A percentile compares a stretch with the other conserved stretches of the same genome.
Evolutionary conservation across 78 protist species (phyloP).

Genomic region (Capsaspora owczarzaki): DNA sequence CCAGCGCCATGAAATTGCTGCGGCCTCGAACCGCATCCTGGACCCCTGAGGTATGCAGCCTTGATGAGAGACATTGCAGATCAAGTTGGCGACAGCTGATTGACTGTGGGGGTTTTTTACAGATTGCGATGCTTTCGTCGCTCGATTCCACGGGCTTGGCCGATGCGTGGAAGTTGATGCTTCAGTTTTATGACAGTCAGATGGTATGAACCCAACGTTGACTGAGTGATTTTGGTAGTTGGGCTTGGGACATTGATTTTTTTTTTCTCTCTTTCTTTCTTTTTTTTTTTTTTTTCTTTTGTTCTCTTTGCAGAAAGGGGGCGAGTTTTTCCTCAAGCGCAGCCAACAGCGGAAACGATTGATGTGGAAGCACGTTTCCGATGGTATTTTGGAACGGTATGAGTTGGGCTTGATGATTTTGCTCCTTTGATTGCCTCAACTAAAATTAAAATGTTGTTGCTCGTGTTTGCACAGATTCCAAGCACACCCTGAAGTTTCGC

Average conservation of each 20-base stretch:
- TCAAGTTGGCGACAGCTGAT: background rate
- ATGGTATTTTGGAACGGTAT: background rate
- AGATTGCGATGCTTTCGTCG: too few species aligned
- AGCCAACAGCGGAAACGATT: background rate
- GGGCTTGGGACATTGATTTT: background rate
- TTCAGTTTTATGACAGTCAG: background rate
- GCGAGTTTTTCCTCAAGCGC: background rate
- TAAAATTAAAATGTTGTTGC: too few species aligned
- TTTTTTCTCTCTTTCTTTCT: background rate
- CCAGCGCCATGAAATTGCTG: slow-evolving; percentile 44
- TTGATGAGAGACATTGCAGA: background rate
- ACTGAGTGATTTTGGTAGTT: background rate
- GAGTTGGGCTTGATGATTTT: too few species aligned
- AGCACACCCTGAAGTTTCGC: background rate
- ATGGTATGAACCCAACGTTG: background rate
- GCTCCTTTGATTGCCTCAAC: too few species aligned
- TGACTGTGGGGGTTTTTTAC: background rate
- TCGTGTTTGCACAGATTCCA: too few species aligned
- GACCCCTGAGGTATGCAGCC: background rate
- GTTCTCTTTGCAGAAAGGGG: background rate
- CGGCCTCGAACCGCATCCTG: slow-evolving; percentile 5
- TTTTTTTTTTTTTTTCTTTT: background rate
- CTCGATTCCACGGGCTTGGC: too few species aligned
- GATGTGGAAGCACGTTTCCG: background rate
- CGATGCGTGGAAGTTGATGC: too few species aligned